Evolutionary conservation across 2,329 filamentous ascomycete genomes (phyloP), one percentile per base, ranked within the genome.

Genomic region (Cyanodermella asteris): DNA sequence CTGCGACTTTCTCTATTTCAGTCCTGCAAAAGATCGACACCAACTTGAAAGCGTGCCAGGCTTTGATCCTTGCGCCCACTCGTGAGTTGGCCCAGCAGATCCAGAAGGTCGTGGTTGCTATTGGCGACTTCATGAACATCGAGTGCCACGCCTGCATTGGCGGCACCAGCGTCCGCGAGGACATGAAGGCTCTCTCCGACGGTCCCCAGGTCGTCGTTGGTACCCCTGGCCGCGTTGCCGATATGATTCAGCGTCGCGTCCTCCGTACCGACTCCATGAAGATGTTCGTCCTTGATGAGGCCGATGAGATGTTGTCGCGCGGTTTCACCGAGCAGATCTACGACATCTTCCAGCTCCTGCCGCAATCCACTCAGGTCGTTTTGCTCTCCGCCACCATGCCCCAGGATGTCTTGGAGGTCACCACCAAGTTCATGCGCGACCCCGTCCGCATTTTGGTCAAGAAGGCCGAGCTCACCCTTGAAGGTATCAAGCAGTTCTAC

Each of bases 251-350:
- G 61, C 82, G 87, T 40, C 81, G 84, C 43, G 77, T 90, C 59
- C 68, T 97, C 43, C 87, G 84, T 66, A 97, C 87, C 47, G 82
- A 91, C 53, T 63, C 68, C 56, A 93, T 97, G 71, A 97, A 97
- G 74, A 91, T 94, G 77, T 91, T 97, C 56, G 81, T 97, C 44
- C 78, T 97, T 43, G 87, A 97, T 51, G 87, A 97, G 65, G 87
- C 87, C 45, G 87, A 97, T 53, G 87, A 97, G 61, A 93, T 97
- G 77, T 27, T 44, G 14, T 37, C 78, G 67, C 84, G 84, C 48
- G 87, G 87, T 66, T 97, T 97, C 72, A 91, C 82, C 45, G 87
- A 97, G 65, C 87, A 97, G 64, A 97, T 97, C 62, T 97, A 97
- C 68, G 87, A 97, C 56, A 91, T 97, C 60, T 97, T 93, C 73